Base-by-base conservation (phyloP, 1,284 basidiomycete genomes). In the Termitomyces sp. region DNA sequence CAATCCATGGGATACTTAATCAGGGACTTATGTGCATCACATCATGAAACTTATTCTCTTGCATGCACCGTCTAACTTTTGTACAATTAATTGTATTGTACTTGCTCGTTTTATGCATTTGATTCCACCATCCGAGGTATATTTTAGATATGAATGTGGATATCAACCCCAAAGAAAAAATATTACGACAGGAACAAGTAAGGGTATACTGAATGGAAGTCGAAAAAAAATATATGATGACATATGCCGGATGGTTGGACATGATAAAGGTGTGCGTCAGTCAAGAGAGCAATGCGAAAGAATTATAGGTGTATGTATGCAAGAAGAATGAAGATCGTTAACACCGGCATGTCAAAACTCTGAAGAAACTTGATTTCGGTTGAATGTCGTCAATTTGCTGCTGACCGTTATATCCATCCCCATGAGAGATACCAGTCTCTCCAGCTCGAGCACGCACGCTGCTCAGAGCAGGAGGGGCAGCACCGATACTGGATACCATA, bases 311-410 rank as follows among this genome's bases (percentile, higher is more conserved):
- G 40, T 50, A 42, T 46, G 46, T 57, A 57, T 52, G 52, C 43
- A 48, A 59, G 43, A 55, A 53, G 50, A 46, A 34, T 8, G 38
- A 56, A 53, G 51, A 59, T 52, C 44, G 80, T 64, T 80, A 83
- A 73, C 88, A 91, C 62, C 80, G 81, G 72, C 88, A 91, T 51
- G 86, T 89, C 58, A 91, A 68, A 59, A 90, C 79, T 68, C 79
- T 76, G 72, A 86, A 72, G 52, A 89, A 69, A 55, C 73, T 72
- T 54, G 75, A 73, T 70, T 82, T 81, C 46, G 77, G 80, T 56
- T 73, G 72, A 50, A 74, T 72, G 56, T 77, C 75, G 54, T 80
- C 76, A 50, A 75, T 71, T 54, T 80, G 77, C 62, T 81, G 77
- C 61, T 83, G 80, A 46, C 77, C 78, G 53, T 79, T 77, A 62